Percentiles rank a stretch among this genome's conserved stretches.
Evolutionary conservation across 2,329 filamentous ascomycete species (phyloP).

Genomic region (Fonsecaea nubica): DNA sequence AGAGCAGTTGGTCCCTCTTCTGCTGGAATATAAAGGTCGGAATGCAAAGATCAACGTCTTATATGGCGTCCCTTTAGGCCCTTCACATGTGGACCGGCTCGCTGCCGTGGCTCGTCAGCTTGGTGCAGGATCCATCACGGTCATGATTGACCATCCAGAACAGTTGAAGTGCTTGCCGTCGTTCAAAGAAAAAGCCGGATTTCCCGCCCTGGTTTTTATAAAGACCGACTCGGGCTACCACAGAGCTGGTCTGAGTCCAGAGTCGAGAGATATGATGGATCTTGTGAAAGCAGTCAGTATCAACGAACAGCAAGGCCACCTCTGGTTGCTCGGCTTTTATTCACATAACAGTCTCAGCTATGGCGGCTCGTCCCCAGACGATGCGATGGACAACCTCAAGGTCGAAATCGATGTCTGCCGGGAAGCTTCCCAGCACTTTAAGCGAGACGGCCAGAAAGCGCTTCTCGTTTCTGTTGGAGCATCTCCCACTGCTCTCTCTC

Average conservation of each 20-base stretch:
- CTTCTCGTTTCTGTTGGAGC: conserved; percentile 74
- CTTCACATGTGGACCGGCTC: conserved; percentile 66
- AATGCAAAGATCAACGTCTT: conserved; percentile 69
- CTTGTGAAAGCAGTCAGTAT: conserved; percentile 43
- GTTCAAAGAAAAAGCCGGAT: conserved; percentile 53
- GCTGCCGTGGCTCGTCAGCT: conserved; percentile 62
- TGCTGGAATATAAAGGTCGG: conserved; percentile 63
- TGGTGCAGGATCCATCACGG: conserved; percentile 62
- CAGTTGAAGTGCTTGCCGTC: conserved; percentile 63
- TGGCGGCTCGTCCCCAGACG: conserved; percentile 58
- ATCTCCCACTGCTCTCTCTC: conserved; percentile 73
- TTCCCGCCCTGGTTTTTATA: conserved; percentile 65
- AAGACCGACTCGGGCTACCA: conserved; percentile 78
- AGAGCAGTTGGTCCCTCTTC: conserved; percentile 67
- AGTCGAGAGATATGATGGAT: conserved; percentile 50
- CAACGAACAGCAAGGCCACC: conserved; percentile 41
- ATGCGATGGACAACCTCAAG: conserved; percentile 66
- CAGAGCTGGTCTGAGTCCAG: conserved; percentile 69
- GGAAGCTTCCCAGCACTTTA: conserved; percentile 42
- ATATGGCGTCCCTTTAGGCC: conserved; percentile 73
- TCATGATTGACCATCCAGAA: conserved; percentile 73
- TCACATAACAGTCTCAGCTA: conserved; percentile 75
- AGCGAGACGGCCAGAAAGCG: conserved; percentile 40
- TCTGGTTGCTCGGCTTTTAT: conserved; percentile 69
- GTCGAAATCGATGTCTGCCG: conserved; percentile 63